Percentiles rank a stretch among this genome's conserved stretches.
These are phyloP conservation scores for Pluteus cervinus DNA, from an alignment of 768 basidiomycete species.

Conservation along the genomic window DNA sequence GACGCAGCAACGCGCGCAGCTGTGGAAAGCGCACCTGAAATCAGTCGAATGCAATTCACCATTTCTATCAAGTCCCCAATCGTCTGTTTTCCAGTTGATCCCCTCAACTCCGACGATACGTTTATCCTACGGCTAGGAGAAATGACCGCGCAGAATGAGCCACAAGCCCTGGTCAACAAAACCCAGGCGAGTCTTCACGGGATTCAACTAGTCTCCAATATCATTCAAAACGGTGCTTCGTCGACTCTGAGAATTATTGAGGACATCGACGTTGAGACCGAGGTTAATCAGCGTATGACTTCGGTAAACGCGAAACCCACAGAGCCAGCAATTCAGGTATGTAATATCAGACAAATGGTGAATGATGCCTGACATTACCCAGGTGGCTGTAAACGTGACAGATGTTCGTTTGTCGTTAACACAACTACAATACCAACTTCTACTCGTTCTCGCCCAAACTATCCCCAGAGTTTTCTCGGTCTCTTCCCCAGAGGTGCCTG, in stretches of 20 bases:
- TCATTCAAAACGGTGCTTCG: constrained; percentile 41
- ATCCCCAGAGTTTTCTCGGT: constrained; percentile 61
- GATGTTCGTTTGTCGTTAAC: constrained; percentile 83
- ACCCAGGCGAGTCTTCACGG: constrained; percentile 75
- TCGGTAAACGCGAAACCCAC: no score
- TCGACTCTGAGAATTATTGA: constrained; percentile 83
- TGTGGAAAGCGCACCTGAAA: constrained; percentile 86
- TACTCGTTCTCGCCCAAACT: constrained; percentile 60
- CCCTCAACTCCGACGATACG: constrained; percentile 53
- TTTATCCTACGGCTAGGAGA: constrained; percentile 85
- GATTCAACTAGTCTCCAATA: constrained; percentile 74
- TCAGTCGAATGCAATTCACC: constrained; percentile 91
- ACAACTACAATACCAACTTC: constrained; percentile 71
- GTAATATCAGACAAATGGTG: constrained; percentile 5
- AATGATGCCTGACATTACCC: background rate
- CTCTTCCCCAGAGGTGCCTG: constrained; percentile 35
- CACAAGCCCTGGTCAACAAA: constrained; percentile 48
- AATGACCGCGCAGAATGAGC: constrained; percentile 76
- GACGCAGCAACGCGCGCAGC: constrained; percentile 93
- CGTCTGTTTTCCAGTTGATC: constrained; percentile 75
- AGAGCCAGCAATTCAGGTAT: constrained; percentile 73
- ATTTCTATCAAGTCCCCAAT: constrained; percentile 91
- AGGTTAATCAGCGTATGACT: no score
- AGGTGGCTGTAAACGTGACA: constrained; percentile 73
- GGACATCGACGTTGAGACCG: constrained; percentile 78